phyloP scores from a whole-genome alignment of 164 flowering plant genomes.

The Magnolia changhungtana region DNA sequence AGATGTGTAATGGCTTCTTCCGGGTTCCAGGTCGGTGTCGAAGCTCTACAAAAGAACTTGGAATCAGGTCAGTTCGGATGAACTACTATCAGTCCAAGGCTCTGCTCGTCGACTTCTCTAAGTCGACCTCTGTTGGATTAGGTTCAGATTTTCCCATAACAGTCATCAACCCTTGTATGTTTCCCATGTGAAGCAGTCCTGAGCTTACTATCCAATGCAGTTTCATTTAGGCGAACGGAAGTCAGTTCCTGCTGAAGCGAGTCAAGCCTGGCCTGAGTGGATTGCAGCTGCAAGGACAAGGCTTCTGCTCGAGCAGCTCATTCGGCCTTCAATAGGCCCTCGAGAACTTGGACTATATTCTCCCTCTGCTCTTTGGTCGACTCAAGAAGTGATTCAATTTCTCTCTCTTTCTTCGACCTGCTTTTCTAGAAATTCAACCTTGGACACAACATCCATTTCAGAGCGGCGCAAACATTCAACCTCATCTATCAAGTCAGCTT shows the following conservation, averaged over 20 bases:
- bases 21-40: too few relatives aligned
- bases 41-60: too few relatives aligned
- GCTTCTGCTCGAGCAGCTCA: constrained; percentile 78
- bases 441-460: constrained; percentile 68
- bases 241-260: constrained; percentile 76
- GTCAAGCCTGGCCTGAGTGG: constrained; percentile 83
- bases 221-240: constrained; percentile 60
- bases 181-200: constrained; percentile 64
- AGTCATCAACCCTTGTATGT: constrained; percentile 62
- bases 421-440: constrained; percentile 58
- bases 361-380: constrained; percentile 82
- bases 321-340: constrained; percentile 66
- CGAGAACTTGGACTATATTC: constrained; percentile 69
- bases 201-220: constrained; percentile 74
- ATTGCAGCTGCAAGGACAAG: constrained; percentile 75
- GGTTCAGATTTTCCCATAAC: too few relatives aligned
- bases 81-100: too few relatives aligned
- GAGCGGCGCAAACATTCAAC: constrained; percentile 45
- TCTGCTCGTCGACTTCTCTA: too few relatives aligned
- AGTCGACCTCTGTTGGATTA: too few relatives aligned
- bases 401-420: constrained; percentile 84
- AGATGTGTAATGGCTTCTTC: too few relatives aligned
- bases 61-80: too few relatives aligned
- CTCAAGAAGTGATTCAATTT: constrained; percentile 65
- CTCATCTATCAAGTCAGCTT: constrained; percentile 47